These are phyloP conservation scores for Solanum piurae DNA, from an alignment of 257 asterid species.

Conservation along the genomic window DNA sequence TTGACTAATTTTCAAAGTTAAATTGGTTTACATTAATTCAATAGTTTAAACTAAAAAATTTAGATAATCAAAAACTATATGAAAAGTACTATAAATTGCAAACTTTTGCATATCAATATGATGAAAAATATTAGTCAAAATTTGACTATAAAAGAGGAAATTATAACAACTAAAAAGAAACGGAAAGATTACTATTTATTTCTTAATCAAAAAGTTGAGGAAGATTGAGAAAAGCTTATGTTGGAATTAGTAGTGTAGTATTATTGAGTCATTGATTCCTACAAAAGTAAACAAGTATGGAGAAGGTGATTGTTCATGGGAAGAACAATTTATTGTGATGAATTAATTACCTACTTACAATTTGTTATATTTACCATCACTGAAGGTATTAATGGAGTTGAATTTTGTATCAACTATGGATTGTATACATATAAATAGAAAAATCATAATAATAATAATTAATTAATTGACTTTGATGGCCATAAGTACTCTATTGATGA, in stretches of 20 bases:
- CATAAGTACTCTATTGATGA: neutral
- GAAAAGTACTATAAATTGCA: too few species aligned
- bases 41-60: too few species aligned
- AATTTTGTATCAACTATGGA: neutral
- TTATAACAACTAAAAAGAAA: too few species aligned
- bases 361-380: neutral
- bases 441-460: neutral
- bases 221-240: neutral
- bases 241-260: neutral
- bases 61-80: too few species aligned
- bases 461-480: neutral
- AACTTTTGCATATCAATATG: too few species aligned
- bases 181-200: neutral
- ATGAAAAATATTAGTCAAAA: too few species aligned
- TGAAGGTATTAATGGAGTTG: neutral
- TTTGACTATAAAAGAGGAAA: too few species aligned
- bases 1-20: too few species aligned
- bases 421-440: neutral
- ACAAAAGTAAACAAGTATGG: neutral
- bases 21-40: too few species aligned
- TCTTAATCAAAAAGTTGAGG: neutral
- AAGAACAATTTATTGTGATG: neutral
- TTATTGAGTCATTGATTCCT: neutral
- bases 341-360: neutral
- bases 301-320: neutral